A percentile compares a stretch with the other conserved stretches of the same genome.
Evolutionary conservation across 495 filamentous ascomycete species (phyloP).

Genomic region (Chaetomium fimeti): DNA sequence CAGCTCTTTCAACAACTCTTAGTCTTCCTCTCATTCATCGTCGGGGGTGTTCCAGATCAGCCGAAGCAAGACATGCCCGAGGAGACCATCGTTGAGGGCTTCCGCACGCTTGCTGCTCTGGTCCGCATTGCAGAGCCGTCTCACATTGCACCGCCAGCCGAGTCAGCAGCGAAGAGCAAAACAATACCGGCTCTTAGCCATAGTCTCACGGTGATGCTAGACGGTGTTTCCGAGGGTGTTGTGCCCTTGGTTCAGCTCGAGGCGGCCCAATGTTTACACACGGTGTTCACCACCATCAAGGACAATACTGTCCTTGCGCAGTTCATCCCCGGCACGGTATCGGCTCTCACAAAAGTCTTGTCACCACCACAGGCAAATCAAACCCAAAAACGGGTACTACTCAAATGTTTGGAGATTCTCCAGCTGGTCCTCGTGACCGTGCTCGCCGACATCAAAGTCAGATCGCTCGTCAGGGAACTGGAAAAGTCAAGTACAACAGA

Average conservation of each 20-base stretch:
- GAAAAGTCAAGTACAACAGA: neutral
- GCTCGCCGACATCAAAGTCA: constrained; percentile 61
- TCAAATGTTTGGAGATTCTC: constrained; percentile 59
- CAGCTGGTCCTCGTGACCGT: constrained; percentile 59
- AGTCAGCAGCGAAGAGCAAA: constrained; percentile 39
- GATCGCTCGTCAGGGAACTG: constrained; percentile 39
- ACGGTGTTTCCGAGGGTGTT: constrained; percentile 59
- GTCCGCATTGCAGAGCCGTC: constrained; percentile 40
- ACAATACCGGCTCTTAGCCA: constrained; percentile 83
- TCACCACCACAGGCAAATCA: constrained; percentile 64
- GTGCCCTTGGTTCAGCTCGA: constrained; percentile 64
- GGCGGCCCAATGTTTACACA: constrained; percentile 63
- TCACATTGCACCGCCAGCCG: constrained; percentile 36
- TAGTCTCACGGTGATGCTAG: constrained; percentile 74
- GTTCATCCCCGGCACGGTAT: constrained; percentile 87
- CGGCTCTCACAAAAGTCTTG: constrained; percentile 71
- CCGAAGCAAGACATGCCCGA: constrained; percentile 55
- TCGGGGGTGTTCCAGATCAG: constrained; percentile 64
- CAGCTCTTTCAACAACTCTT: constrained; percentile 80
- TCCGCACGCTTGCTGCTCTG: constrained; percentile 44
- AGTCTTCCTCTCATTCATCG: constrained; percentile 76
- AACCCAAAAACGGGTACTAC: constrained; percentile 62
- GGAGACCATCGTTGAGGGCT: constrained; percentile 61
- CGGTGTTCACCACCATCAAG: constrained; percentile 59
- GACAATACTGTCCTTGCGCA: constrained; percentile 71